These are phyloP conservation scores for Myxozyma geophila DNA, from an alignment of 805 yeast species.

Conservation along the genomic window DNA sequence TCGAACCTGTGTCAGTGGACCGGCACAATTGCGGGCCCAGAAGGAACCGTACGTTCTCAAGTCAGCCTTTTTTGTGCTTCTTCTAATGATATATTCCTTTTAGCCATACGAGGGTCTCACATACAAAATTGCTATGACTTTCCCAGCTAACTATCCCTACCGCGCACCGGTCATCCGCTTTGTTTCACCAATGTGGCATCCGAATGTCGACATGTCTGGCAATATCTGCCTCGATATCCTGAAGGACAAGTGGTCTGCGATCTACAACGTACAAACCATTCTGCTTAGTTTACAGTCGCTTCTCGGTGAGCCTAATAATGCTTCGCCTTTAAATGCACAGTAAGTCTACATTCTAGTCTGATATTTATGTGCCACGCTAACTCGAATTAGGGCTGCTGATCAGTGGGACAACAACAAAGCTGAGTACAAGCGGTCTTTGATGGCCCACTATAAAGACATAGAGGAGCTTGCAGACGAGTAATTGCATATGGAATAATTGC, in stretches of 20 bases:
- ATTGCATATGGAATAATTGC: neutral
- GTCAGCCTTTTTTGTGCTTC: neutral
- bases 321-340: conserved; percentile 58
- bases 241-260: conserved; percentile 68
- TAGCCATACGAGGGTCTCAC: conserved; percentile 57
- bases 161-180: conserved; percentile 61
- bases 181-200: conserved; percentile 66
- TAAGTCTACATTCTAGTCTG: conserved; percentile 9
- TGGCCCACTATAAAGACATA: conserved; percentile 49
- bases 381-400: conserved; percentile 51
- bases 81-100: neutral
- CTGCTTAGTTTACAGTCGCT: conserved; percentile 62
- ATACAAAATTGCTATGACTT: conserved; percentile 56
- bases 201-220: conserved; percentile 68
- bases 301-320: conserved; percentile 66
- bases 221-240: conserved; percentile 66
- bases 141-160: conserved; percentile 63
- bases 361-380: neutral
- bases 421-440: conserved; percentile 49
- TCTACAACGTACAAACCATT: conserved; percentile 64
- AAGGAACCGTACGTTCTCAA: conserved; percentile 48
- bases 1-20: conserved; percentile 60
- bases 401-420: conserved; percentile 54
- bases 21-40: conserved; percentile 63
- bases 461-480: conserved; percentile 39